Evolutionary conservation across 108 stramenopile genomes (phyloP).

Genomic region (Cyclostephanos tholiformis): DNA sequence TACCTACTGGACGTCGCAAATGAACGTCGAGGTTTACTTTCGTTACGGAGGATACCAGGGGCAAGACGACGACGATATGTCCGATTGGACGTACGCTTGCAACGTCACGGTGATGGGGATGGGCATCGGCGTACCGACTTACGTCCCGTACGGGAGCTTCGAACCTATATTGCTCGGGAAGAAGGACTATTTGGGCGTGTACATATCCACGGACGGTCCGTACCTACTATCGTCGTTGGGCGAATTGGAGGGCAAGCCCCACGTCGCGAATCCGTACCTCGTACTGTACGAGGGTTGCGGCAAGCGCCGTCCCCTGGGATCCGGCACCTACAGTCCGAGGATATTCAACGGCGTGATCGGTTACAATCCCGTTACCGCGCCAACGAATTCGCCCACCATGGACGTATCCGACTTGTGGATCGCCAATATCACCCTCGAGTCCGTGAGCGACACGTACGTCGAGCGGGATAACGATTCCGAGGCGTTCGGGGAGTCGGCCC

Average conservation of each 20-base stretch:
- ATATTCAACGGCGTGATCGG: constrained; percentile 17
- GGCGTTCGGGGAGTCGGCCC: background rate
- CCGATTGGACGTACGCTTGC: too few species aligned
- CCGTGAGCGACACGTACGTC: background rate
- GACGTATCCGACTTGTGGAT: background rate
- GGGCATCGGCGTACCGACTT: too few species aligned
- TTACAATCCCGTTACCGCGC: background rate
- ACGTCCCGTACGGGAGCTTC: too few species aligned
- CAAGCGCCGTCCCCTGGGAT: constrained; percentile 2
- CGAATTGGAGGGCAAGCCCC: constrained; percentile 13
- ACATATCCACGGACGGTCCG: too few species aligned
- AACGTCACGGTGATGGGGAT: too few species aligned
- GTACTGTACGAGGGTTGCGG: constrained; percentile 16
- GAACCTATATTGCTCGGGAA: too few species aligned
- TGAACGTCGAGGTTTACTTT: too few species aligned
- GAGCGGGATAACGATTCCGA: background rate
- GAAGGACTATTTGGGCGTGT: too few species aligned
- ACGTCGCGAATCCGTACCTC: constrained; percentile 21
- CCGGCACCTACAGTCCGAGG: background rate
- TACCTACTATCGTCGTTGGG: background rate
- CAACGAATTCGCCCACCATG: background rate
- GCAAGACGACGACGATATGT: too few species aligned
- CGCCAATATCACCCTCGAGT: background rate
- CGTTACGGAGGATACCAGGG: too few species aligned
- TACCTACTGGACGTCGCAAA: too few species aligned